These are phyloP conservation scores for Solanum infundibuliforme DNA, from an alignment of 257 asterid genomes.

Conservation along the genomic window DNA sequence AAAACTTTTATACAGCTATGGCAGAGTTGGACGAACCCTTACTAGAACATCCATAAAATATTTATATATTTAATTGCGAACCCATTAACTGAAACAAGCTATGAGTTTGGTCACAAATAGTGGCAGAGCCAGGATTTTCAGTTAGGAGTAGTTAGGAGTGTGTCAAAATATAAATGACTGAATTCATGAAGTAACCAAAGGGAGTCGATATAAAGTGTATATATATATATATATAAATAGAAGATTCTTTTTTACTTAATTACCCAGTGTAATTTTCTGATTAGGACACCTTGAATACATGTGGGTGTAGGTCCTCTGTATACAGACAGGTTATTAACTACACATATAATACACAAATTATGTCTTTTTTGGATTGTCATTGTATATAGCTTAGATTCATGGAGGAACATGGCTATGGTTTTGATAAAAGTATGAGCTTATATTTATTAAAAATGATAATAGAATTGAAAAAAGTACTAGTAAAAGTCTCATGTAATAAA, in stretches of 20 bases:
- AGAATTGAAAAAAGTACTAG: background rate
- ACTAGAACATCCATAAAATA: background rate
- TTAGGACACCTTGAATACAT: background rate
- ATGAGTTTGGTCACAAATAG: background rate
- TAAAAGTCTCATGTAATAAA: background rate
- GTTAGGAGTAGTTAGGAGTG: rapidly evolving
- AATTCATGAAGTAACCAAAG: background rate
- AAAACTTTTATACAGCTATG: background rate
- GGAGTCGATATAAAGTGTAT: background rate
- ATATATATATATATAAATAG: background rate
- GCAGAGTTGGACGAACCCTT: background rate
- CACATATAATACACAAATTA: background rate
- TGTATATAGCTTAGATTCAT: background rate
- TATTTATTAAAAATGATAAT: background rate
- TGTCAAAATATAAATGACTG: background rate
- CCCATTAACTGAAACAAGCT: background rate
- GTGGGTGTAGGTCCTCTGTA: background rate
- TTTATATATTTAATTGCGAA: background rate
- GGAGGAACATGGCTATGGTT: background rate
- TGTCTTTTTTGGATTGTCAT: background rate
- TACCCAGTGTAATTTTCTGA: background rate
- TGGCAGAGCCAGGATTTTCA: background rate
- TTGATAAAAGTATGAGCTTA: background rate
- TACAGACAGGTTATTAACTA: background rate
- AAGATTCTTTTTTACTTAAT: background rate